Evolutionary conservation across 139 green algal genomes (phyloP), one percentile per base, ranked within the genome.

Genomic region (Chlamydomonas schloesseri): DNA sequence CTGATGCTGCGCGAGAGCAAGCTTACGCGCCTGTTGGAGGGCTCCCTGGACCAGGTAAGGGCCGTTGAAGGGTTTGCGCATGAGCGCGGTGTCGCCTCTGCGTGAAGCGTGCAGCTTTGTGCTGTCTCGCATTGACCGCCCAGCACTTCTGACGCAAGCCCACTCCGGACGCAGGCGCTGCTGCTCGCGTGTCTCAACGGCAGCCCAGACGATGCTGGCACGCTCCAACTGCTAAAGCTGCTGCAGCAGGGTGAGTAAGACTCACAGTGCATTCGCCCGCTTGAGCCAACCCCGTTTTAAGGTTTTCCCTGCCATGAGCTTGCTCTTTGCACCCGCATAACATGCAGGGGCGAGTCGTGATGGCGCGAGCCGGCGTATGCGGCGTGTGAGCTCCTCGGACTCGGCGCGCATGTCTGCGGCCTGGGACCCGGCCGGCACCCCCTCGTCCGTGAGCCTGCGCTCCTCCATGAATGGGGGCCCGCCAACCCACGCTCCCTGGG

Each of bases 21-120:
- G 69, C 81, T 87, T 14, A 87, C 81, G 55, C 81, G 81, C 10
- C 72, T 87, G 81, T 55, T 87, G 34, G 69, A 85, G 67, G 79
- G 79, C 0, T 31, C 67, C 0, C 34, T 85, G 65, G 79, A 76
- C 26, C 79, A 85, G 67, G 78, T 84, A 8, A 50, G 42, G n/a
- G n/a, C n/a, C n/a, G n/a, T n/a, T n/a, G n/a, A n/a, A n/a, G n/a
- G n/a, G n/a, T n/a, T n/a, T n/a, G n/a, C n/a, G n/a, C n/a, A n/a
- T n/a, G n/a, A n/a, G n/a, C n/a, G n/a, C n/a, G n/a, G n/a, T n/a
- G n/a, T n/a, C n/a, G n/a, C n/a, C n/a, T n/a, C n/a, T n/a, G n/a
- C n/a, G n/a, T n/a, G n/a, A n/a, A n/a, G n/a, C n/a, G n/a, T n/a
- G n/a, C n/a, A n/a, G n/a, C n/a, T n/a, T n/a, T n/a, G n/a, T n/a